Evolutionary conservation across 495 filamentous ascomycete species (phyloP), one percentile per base, ranked within the genome.

Genomic region (Hypoxylon trugodes): DNA sequence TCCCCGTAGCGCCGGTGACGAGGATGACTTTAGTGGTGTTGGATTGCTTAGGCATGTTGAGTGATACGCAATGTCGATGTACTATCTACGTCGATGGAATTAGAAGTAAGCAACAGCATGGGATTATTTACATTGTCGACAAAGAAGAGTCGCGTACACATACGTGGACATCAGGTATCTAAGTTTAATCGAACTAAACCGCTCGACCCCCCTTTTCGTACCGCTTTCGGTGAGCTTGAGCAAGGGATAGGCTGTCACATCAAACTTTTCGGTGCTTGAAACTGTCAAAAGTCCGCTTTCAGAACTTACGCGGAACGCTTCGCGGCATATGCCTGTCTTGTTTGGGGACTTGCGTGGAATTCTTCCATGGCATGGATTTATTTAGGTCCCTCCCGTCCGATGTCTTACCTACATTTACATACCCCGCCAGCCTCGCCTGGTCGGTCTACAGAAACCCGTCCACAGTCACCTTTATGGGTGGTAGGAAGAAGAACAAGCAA

Each of bases 1-100:
- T 85, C 70, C 87, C 87, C 0, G 87, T 91, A n/a, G 86, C 88
- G 13, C 88, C 88, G 42, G 85, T 86, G 53, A 90, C 70, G 43
- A 91, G 82, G 45, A 90, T 68, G n/a, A 76, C 57, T 67, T 73
- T 73, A 25, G 70, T 21, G n/a, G 45, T 74, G 47, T 38, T 61
- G 49, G 33, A 13, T 59, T 26, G 35, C 26, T n/a, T n/a, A n/a
- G n/a, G n/a, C n/a, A n/a, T n/a, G 26, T 48, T 21, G 21, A 38
- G 13, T 18, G 15, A 30, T 30, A 30, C 4, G 4, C 28, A 10
- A 30, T 4, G 4, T 10, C 4, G 28, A 30, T 30, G 5, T 4
- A 30, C 28, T 30, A 10, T 30, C 5, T 30, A 30, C 28, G 13
- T n/a, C 13, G 3, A 8, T 22, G 38, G 7, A 24, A 16, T n/a